Evolutionary conservation across 169 alveolate species (phyloP), one percentile per base, ranked within the genome.

Genomic region (Plasmodium relictum): DNA sequence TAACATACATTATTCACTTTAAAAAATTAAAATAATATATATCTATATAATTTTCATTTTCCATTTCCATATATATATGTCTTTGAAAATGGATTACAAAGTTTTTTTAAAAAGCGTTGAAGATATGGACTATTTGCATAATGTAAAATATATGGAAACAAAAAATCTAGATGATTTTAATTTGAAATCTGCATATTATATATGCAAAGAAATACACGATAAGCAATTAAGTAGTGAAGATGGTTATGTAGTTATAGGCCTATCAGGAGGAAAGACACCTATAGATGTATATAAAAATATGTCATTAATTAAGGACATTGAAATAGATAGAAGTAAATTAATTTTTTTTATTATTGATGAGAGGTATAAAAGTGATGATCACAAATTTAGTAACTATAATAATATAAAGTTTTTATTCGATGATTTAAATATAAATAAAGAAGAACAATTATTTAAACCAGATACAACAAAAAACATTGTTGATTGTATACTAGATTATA

Each of bases 271-370:
- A 6, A 44, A 44, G 63, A 78, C 89, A 4, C 89, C 89, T 8
- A 78, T 78, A 7, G 89, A 78, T 78, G 89, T 78, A 18, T 78
- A 78, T 65, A 78, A 65, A 78, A 78, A 78, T 45, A 78, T 78
- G 20, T 52, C 62, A n/a, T 20, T 50, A 78, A 69, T 78, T 39
- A 78, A 78, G 26, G 89, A 78, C 18, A 50, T 78, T 18, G 26
- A 78, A 31, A 78, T 78, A 41, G 89, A 78, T 69, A 78, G 54
- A 31, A 63, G 31, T 56, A 78, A 78, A 63, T 65, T 78, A 69
- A 78, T 78, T 26, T 78, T 78, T 44, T 78, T 78, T 58, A 78
- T 78, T 6, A 78, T 78, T 48, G 89, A 78, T 65, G 89, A 78
- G 44, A 78, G 89, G 20, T 78, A 78, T 42, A 78, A 78, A 78